Base-by-base conservation (phyloP, 2,329 filamentous ascomycete genomes). In the Fusarium xylarioides region DNA sequence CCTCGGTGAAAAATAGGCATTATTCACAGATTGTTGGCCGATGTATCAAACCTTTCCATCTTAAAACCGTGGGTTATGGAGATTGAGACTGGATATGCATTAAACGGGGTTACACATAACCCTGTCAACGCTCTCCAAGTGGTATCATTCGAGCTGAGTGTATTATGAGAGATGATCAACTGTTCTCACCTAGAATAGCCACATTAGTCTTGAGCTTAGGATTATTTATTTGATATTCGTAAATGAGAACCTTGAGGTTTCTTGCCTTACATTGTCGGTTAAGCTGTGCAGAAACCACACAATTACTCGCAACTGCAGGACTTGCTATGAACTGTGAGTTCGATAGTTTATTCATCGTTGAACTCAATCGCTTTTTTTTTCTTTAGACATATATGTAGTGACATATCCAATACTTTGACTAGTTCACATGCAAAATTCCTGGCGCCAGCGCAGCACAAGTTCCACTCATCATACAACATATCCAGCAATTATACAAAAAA, bases 381-480 rank as follows among this genome's bases (percentile, higher is more conserved):
- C 50, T 54, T 54, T 47, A 59, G 50, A 49, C 18, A 30, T 34
- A 47, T 38, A 35, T n/a, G 37, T 47, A 54, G 26, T 40, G 32
- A 35, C 47, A 19, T 46, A 44, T 59, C 55, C 54, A 44, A 44
- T 7, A n/a, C 35, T 47, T 40, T 44, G 11, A 38, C 37, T 52
- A 37, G 23, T 50, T 59, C n/a, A 68, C 49, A 44, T 55, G 34
- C 23, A 59, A 54, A 44, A 16, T 56, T n/a, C 59, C 55, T 42
- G 43, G 62, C 65, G 71, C 71, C 68, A 59, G 50, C n/a, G 62
- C 35, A 69, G 37, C 50, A 66, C 60, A 65, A 56, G 44, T 61
- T 53, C 53, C 43, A 59, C 49, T 42, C 65, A 57, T 72, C 55
- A 61, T 74, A 73, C 65, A 70, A 63, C 57, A 66, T 54, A 57